phyloP scores from a whole-genome alignment of 345 rosid genomes.

The Raphanus sativus region DNA sequence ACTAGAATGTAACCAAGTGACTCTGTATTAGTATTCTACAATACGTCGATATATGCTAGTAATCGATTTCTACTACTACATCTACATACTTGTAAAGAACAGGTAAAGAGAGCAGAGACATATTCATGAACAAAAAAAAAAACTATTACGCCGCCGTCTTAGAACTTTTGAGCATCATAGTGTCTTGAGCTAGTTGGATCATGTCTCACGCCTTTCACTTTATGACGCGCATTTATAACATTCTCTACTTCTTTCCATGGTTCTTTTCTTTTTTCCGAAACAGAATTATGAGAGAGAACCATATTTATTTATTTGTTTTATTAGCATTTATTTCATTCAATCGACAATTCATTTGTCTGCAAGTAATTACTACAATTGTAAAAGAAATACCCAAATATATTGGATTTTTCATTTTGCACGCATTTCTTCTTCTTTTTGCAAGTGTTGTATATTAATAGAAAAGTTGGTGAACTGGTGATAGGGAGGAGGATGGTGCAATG shows the following conservation, averaged over 20 bases:
- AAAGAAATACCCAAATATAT: neutral
- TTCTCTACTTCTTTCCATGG: constrained; percentile 21
- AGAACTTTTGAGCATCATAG: neutral
- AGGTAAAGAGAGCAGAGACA: neutral
- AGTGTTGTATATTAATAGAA: neutral
- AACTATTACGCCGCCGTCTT: constrained; percentile 20
- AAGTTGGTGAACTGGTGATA: constrained; percentile 8
- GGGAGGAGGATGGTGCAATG: constrained; percentile 99
- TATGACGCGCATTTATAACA: constrained; percentile 36
- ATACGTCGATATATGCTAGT: neutral
- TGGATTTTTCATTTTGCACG: constrained; percentile 5
- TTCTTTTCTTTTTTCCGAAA: neutral
- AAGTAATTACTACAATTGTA: neutral
- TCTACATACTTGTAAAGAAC: neutral
- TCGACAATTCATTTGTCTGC: neutral
- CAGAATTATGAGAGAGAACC: neutral
- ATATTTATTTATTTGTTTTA: neutral
- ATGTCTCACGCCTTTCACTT: constrained; percentile 31
- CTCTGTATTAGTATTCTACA: too few species aligned
- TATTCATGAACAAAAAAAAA: neutral
- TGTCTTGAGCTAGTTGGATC: constrained; percentile 34
- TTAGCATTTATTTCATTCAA: neutral
- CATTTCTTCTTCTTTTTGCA: neutral
- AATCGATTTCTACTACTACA: neutral
- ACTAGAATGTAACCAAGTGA: neutral